Conservation (phyloP, 1,139 yeast species). For the Yamadazyma songkhlaensis region DNA sequence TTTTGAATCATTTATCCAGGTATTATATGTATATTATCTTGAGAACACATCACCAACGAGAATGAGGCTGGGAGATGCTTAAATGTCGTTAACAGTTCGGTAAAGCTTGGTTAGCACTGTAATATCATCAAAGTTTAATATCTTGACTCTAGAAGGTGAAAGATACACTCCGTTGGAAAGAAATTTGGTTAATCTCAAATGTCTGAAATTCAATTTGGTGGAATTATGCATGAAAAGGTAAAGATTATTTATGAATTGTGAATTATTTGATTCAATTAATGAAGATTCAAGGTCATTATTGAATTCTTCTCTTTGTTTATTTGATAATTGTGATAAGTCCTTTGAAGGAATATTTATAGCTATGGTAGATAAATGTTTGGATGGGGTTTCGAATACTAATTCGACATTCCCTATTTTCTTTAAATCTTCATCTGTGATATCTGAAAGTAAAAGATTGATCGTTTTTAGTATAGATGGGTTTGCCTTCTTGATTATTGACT, state of each 20-base stretch:
- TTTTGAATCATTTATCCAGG: background rate
- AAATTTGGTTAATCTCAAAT: conserved; percentile 20
- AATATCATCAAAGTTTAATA: conserved; percentile 6
- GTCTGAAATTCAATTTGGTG: conserved; percentile 21
- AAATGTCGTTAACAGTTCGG: conserved; percentile 1
- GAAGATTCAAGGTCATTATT: background rate
- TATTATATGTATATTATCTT: background rate
- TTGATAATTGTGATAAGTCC: conserved; percentile 1
- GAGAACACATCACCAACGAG: background rate
- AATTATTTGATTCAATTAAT: background rate
- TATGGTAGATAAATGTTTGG: conserved; percentile 3
- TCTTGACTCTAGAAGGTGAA: conserved; percentile 13
- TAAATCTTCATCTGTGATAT: background rate
- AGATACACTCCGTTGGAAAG: conserved; percentile 16
- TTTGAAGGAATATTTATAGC: conserved; percentile 2
- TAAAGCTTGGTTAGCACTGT: conserved; percentile 3
- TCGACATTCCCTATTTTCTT: conserved; percentile 6
- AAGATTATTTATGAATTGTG: conserved; percentile 3
- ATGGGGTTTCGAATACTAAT: conserved; percentile 2
- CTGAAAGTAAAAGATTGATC: background rate
- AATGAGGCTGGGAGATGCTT: no score
- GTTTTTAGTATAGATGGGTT: background rate
- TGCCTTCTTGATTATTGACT: background rate
- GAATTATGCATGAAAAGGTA: conserved; percentile 17
- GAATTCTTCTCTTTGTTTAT: background rate